These are phyloP conservation scores for Ascochyta pisi DNA, from an alignment of 2,329 filamentous ascomycete genomes.

Conservation along the genomic window DNA sequence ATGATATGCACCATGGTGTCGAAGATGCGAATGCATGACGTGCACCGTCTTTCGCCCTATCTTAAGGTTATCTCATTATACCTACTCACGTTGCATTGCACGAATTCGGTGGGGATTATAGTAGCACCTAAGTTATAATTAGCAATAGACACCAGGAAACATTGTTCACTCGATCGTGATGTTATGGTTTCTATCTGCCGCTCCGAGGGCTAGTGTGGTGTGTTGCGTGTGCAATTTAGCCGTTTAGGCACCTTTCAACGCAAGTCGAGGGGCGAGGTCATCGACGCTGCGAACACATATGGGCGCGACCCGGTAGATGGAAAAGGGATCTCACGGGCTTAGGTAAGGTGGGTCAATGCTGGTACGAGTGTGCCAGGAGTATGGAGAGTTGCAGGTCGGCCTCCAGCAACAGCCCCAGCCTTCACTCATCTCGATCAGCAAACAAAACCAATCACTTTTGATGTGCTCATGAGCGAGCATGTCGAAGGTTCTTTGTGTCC, in stretches of 20 bases:
- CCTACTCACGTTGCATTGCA: neutral
- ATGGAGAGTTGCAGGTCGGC: neutral
- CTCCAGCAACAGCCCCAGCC: neutral
- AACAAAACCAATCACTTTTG: neutral
- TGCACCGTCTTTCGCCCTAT: neutral
- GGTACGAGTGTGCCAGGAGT: neutral
- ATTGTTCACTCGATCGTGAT: neutral
- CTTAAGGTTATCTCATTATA: neutral
- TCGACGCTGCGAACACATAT: neutral
- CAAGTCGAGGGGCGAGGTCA: neutral
- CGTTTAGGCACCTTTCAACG: constrained; percentile 36
- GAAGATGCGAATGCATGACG: neutral
- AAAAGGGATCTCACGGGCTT: neutral
- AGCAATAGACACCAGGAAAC: neutral
- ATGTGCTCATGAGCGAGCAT: too few species aligned
- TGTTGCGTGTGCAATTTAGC: constrained; percentile 32
- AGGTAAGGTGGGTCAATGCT: neutral
- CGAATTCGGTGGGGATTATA: neutral
- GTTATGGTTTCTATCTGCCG: constrained; percentile 1
- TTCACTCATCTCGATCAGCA: neutral
- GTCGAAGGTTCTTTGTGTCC: too few species aligned
- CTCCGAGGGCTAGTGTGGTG: neutral
- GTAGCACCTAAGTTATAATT: neutral
- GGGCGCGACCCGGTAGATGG: constrained; percentile 1
- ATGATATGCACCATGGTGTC: constrained; percentile 15